These are phyloP conservation scores for Strobilomyces echinocephalus DNA, from an alignment of 768 basidiomycete genomes.

Conservation along the genomic window DNA sequence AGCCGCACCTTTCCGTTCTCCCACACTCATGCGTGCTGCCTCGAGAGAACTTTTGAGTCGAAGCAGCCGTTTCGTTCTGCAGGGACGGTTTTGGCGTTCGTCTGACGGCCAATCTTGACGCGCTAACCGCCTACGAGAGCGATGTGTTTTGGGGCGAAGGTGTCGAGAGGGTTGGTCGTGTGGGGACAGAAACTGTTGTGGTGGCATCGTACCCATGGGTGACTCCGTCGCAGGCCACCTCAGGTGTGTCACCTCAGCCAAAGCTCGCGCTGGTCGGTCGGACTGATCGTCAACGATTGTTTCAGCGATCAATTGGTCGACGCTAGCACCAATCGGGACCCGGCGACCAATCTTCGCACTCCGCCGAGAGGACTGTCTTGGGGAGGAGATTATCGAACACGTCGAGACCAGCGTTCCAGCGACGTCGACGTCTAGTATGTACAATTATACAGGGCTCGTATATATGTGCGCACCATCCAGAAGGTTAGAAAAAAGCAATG, in stretches of 20 bases:
- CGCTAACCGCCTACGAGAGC: conserved; percentile 58
- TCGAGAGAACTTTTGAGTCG: conserved; percentile 46
- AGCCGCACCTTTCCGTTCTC: conserved; percentile 72
- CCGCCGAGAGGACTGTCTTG: too few relatives aligned
- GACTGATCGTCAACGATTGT: too few relatives aligned
- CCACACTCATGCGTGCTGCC: conserved; percentile 92
- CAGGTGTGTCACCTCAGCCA: too few relatives aligned
- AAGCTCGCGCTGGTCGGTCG: too few relatives aligned
- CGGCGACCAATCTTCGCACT: too few relatives aligned
- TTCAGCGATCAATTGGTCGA: too few relatives aligned
- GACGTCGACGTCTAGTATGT: neutral
- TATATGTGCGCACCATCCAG: conserved; percentile 10
- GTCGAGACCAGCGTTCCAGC: neutral
- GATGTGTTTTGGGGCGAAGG: conserved; percentile 93
- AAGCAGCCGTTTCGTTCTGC: conserved; percentile 94
- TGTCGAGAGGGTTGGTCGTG: conserved; percentile 45
- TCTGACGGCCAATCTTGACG: conserved; percentile 37
- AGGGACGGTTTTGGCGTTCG: conserved; percentile 91
- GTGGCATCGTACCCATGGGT: conserved; percentile 31
- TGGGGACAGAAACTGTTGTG: conserved; percentile 29
- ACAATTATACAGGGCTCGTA: neutral
- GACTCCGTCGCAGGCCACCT: conserved; percentile 1
- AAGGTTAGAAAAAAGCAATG: neutral
- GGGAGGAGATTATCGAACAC: neutral
- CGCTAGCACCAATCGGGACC: too few relatives aligned